These are phyloP conservation scores for Uncinocarpus reesii DNA, from an alignment of 2,329 filamentous ascomycete genomes.

Conservation along the genomic window DNA sequence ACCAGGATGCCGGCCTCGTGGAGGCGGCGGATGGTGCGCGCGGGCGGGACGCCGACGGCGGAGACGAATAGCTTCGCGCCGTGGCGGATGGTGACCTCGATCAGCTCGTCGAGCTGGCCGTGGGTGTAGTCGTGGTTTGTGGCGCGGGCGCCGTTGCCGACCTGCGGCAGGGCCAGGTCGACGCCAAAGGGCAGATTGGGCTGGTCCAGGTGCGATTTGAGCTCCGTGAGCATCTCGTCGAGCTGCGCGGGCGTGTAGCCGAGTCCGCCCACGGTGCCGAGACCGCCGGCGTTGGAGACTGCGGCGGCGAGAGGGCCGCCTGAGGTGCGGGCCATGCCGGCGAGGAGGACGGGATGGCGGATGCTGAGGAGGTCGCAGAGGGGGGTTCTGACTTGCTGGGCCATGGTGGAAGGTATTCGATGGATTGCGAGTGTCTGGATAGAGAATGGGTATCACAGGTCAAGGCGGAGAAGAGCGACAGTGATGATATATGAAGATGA, in stretches of 20 bases:
- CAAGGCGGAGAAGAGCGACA: no score
- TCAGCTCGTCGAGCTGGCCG: conserved; percentile 75
- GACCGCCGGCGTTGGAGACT: conserved; percentile 77
- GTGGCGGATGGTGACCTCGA: conserved; percentile 74
- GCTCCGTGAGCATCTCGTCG: conserved; percentile 71
- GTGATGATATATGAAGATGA: background rate
- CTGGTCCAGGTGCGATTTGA: conserved; percentile 61
- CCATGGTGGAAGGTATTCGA: conserved; percentile 16
- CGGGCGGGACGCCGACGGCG: conserved; percentile 78
- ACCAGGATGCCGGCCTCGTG: conserved; percentile 71
- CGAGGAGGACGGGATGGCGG: conserved; percentile 78
- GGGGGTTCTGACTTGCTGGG: conserved; percentile 56
- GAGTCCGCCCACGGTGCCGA: conserved; percentile 52
- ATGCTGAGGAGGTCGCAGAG: conserved; percentile 71
- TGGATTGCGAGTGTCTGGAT: background rate
- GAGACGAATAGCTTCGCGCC: conserved; percentile 78
- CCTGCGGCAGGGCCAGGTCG: conserved; percentile 80
- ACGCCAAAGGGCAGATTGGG: conserved; percentile 75
- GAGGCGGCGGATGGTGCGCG: conserved; percentile 59
- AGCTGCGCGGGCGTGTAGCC: conserved; percentile 65
- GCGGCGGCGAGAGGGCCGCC: conserved; percentile 69
- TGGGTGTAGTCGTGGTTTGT: conserved; percentile 96
- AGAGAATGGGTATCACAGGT: background rate
- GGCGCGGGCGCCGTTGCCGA: conserved; percentile 71
- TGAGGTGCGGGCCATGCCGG: conserved; percentile 84